Evolutionary conservation across 1,139 yeast species (phyloP).

Genomic region (Ogataea hybrid): DNA sequence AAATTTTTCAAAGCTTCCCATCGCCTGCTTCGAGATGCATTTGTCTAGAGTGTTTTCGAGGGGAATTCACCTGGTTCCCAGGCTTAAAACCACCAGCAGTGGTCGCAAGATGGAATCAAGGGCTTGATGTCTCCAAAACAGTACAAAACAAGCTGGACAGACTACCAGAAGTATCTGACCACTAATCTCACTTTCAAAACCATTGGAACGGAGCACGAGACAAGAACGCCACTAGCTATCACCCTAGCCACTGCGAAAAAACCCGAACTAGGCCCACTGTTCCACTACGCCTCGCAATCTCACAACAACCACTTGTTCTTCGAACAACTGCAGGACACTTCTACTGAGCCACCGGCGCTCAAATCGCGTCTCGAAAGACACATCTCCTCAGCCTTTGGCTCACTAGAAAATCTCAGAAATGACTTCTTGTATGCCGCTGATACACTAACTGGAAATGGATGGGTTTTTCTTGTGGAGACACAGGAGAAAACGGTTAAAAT

Average conservation of each 20-base stretch:
- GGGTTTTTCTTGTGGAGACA: conserved; percentile 83
- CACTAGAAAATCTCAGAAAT: conserved; percentile 52
- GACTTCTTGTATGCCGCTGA: conserved; percentile 57
- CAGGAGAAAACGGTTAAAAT: conserved; percentile 64
- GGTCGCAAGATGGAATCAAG: conserved; percentile 54
- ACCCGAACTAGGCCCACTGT: conserved; percentile 66
- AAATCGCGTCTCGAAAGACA: conserved; percentile 31
- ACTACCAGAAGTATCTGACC: conserved; percentile 71
- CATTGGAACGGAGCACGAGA: conserved; percentile 76
- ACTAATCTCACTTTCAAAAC: conserved; percentile 71
- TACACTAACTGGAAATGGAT: conserved; percentile 68
- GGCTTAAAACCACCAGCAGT: conserved; percentile 43
- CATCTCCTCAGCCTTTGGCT: conserved; percentile 39
- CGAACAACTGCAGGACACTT: conserved; percentile 54
- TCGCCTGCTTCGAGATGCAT: conserved; percentile 1
- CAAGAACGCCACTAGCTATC: conserved; percentile 75
- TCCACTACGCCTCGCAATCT: conserved; percentile 87
- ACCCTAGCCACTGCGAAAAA: conserved; percentile 70
- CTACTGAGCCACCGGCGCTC: conserved; percentile 32
- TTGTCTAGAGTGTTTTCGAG: conserved; percentile 25
- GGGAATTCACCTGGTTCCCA: conserved; percentile 65
- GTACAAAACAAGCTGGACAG: conserved; percentile 73
- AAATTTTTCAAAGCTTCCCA: conserved; percentile 8
- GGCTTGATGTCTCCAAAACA: conserved; percentile 72
- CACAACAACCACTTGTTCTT: conserved; percentile 91